Evolutionary conservation across 2,329 filamentous ascomycete species (phyloP), one percentile per base, ranked within the genome.

Genomic region (Beauveria sp.): DNA sequence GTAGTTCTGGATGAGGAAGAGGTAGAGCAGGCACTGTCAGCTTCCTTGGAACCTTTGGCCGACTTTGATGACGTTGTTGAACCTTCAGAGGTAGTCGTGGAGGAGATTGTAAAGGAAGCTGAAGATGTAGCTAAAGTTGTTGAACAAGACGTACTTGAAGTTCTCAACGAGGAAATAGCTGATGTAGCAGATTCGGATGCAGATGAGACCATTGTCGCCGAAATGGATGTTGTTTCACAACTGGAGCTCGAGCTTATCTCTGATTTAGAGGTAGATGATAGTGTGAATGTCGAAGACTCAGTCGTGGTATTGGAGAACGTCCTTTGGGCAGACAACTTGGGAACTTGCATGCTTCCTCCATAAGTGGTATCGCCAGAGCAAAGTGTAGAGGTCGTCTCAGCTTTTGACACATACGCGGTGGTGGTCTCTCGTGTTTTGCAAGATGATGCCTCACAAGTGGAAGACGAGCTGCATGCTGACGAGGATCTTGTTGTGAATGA

Each of bases 301-400:
- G 26, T 24, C 24, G 58, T 60, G 24, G 40, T 22, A 49, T 62
- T 62, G n/a, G n/a, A 45, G 10, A 58, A 58, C 5, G 47, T 47
- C n/a, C n/a, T 24, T n/a, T 51, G 45, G 1, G 60, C 9, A 14
- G 60, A 49, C 5, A 62, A 18, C 46, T 58, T 46, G 24, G 60
- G 60, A 22, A 62, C 20, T 12, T 62, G 60, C 40, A 58, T 42
- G 22, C 53, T 52, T 34, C 26, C 47, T 10, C n/a, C 51, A n/a
- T 43, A 34, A 5, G 51, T 49, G 51, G 8, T 54, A 1, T 55
- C 58, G 18, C 18, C 28, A 8, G 58, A 55, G 42, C 58, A 60
- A 20, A 34, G 1, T 10, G 51, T 26, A 22, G 58, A 49, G 8
- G 28, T 20, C 2, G 58, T n/a, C 24, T 18, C 6, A 12, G 45